Conservation (phyloP, 306 rosid genomes). For the Casuarina cunninghamiana region DNA sequence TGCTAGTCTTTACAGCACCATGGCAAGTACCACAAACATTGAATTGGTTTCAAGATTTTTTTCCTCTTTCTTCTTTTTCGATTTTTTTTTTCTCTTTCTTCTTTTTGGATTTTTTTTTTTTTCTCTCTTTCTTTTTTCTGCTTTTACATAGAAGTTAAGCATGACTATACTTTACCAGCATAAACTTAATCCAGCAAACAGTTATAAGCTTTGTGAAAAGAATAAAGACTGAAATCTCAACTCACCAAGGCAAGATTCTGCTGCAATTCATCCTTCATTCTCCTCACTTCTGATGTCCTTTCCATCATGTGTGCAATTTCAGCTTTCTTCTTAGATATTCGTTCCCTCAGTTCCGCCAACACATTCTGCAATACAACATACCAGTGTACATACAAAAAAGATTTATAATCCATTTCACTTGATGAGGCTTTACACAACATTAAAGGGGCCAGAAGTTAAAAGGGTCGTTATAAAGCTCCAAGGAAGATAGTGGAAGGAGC, state of each 20-base stretch:
- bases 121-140: background rate
- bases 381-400: background rate
- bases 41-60: background rate
- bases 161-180: background rate
- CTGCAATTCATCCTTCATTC: conserved; percentile 60
- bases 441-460: background rate
- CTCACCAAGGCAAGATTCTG: conserved; percentile 64
- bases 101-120: background rate
- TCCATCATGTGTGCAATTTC: conserved; percentile 63
- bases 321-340: conserved; percentile 44
- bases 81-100: background rate
- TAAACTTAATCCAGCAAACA: conserved; percentile 16
- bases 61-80: background rate
- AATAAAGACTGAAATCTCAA: conserved; percentile 21
- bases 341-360: conserved; percentile 49
- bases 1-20: background rate
- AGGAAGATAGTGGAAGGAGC: background rate
- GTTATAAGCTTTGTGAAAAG: conserved; percentile 13
- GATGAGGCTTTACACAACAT: background rate
- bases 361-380: conserved; percentile 40
- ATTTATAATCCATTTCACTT: background rate
- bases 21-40: background rate
- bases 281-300: conserved; percentile 63
- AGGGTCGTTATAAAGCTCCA: background rate
- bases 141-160: background rate